A percentile compares a stretch with the other conserved stretches of the same genome.
Evolutionary conservation across 2,329 filamentous ascomycete genomes (phyloP).

Genomic region (Aspergillus latus): DNA sequence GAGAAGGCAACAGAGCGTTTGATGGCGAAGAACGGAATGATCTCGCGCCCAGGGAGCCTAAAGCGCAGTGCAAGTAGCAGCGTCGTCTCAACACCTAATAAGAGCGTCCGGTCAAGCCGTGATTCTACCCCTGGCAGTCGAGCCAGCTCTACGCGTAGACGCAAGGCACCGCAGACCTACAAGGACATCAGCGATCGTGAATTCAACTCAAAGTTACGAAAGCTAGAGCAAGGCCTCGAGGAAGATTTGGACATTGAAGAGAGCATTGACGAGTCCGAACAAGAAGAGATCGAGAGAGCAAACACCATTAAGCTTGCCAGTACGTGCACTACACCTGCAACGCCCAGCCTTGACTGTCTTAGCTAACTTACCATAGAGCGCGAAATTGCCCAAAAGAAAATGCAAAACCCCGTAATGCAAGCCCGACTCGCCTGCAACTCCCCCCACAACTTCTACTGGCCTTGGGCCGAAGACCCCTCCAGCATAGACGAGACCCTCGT

Average conservation of each 20-base stretch:
- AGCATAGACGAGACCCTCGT: slow-evolving; percentile 77
- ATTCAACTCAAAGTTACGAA: slow-evolving; percentile 70
- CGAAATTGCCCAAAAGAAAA: slow-evolving; percentile 85
- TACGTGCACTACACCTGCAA: slow-evolving; percentile 42
- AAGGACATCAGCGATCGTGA: slow-evolving; percentile 76
- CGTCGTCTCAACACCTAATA: slow-evolving; percentile 54
- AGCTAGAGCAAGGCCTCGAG: slow-evolving; percentile 55
- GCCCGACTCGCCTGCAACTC: slow-evolving; percentile 88
- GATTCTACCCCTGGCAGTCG: slow-evolving; percentile 68
- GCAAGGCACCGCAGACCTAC: slow-evolving; percentile 58
- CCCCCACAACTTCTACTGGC: slow-evolving; percentile 95
- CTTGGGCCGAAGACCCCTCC: slow-evolving; percentile 66
- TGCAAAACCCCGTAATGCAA: slow-evolving; percentile 91
- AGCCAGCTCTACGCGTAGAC: slow-evolving; percentile 51
- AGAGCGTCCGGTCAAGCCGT: slow-evolving; percentile 73
- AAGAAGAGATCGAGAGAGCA: slow-evolving; percentile 64
- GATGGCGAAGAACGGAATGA: slow-evolving; percentile 37
- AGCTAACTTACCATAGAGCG: slow-evolving; percentile 55
- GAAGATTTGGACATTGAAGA: slow-evolving; percentile 51
- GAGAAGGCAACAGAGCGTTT: slow-evolving; percentile 53
- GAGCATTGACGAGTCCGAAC: slow-evolving; percentile 46
- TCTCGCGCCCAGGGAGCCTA: slow-evolving; percentile 44
- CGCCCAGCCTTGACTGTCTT: not conserved
- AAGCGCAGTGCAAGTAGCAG: slow-evolving; percentile 59
- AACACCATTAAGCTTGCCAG: slow-evolving; percentile 74